Conservation (phyloP, 352 stramenopile species). For the Phytophthora lateralis region DNA sequence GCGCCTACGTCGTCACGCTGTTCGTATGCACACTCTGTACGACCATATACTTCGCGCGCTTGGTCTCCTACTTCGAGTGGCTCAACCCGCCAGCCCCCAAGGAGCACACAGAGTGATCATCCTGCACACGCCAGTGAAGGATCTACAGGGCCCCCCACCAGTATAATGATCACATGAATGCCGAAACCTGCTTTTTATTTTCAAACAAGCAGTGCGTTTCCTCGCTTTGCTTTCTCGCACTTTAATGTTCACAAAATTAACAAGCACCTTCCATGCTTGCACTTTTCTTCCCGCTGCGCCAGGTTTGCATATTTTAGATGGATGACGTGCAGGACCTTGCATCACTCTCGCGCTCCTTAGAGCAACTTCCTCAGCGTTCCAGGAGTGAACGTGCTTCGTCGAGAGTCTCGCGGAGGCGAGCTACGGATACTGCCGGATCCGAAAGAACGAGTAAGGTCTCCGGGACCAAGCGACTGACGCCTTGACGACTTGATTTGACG, state of each 20-base stretch:
- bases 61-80: constrained; percentile 62
- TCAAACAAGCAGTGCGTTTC: too few species aligned
- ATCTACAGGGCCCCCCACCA: constrained; percentile 2
- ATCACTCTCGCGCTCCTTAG: constrained; percentile 15
- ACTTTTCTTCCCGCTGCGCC: too few species aligned
- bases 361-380: constrained; percentile 32
- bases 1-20: constrained; percentile 82
- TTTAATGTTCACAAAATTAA: too few species aligned
- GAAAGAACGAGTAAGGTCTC: constrained; percentile 28
- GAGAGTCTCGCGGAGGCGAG: constrained; percentile 34
- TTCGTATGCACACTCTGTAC: constrained; percentile 80
- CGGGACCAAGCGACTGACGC: constrained; percentile 37
- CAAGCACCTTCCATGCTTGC: too few species aligned
- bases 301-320: constrained; percentile 3
- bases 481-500: constrained; percentile 74
- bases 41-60: constrained; percentile 58
- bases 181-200: constrained; percentile 34
- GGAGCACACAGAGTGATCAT: constrained; percentile 37
- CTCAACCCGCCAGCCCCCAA: constrained; percentile 32
- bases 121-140: neutral
- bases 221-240: too few species aligned
- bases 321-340: constrained; percentile 5
- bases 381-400: constrained; percentile 49
- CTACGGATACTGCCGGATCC: constrained; percentile 21
- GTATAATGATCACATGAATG: constrained; percentile 18